Evolutionary conservation across 768 basidiomycete genomes (phyloP).

Genomic region (Collybia sordida): DNA sequence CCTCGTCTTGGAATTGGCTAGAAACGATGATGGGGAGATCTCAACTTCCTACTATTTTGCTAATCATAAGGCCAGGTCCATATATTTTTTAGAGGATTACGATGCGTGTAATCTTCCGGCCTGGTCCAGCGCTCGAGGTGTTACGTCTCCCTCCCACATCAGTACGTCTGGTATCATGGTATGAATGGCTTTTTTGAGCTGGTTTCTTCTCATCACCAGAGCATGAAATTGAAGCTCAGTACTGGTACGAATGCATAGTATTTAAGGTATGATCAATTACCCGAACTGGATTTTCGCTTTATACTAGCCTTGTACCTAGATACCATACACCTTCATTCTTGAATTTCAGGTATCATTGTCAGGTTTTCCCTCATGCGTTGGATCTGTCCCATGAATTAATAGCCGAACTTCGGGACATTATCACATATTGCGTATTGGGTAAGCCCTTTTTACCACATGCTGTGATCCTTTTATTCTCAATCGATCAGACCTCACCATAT

Average conservation of each 20-base stretch:
- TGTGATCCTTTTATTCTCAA: neutral
- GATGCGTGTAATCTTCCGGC: constrained; percentile 26
- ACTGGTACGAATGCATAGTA: constrained; percentile 39
- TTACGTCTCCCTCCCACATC: constrained; percentile 35
- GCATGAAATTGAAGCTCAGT: constrained; percentile 37
- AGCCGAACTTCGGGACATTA: constrained; percentile 35
- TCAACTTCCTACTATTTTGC: constrained; percentile 27
- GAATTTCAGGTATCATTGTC: constrained; percentile 32
- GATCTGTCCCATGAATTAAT: constrained; percentile 22
- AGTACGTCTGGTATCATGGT: constrained; percentile 33
- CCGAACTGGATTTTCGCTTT: too few relatives aligned
- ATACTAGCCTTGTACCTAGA: too few relatives aligned
- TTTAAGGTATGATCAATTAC: too few relatives aligned
- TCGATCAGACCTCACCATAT: constrained; percentile 36
- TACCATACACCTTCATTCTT: too few relatives aligned
- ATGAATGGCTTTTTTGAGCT: neutral
- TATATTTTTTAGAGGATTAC: constrained; percentile 56
- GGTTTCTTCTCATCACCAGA: too few relatives aligned
- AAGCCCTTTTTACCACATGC: neutral
- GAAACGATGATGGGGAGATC: constrained; percentile 10
- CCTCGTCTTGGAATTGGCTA: constrained; percentile 43
- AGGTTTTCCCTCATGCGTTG: constrained; percentile 30
- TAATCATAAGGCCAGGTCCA: constrained; percentile 40
- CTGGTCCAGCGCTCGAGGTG: constrained; percentile 34
- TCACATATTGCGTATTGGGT: constrained; percentile 39